These are phyloP conservation scores for Cyberlindnera euphorbiiphila DNA, from an alignment of 805 yeast species.

Conservation along the genomic window DNA sequence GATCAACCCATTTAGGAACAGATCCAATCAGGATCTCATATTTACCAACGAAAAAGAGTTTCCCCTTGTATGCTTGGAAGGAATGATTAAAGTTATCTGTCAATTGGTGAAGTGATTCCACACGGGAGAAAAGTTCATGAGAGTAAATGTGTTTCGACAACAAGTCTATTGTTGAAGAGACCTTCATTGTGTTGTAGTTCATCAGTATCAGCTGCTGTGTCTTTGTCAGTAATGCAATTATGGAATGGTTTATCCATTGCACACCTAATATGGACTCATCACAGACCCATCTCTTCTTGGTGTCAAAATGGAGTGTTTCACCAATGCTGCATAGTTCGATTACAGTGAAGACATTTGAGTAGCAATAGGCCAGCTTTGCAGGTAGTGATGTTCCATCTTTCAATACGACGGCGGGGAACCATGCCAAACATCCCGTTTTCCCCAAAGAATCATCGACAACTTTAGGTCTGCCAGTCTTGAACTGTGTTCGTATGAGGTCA, in stretches of 20 bases:
- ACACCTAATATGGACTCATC: slow-evolving; percentile 49
- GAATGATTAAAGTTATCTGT: slow-evolving; percentile 23
- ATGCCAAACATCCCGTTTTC: slow-evolving; percentile 45
- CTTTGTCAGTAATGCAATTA: slow-evolving; percentile 39
- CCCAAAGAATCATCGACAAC: slow-evolving; percentile 29
- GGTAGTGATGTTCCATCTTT: slow-evolving; percentile 26
- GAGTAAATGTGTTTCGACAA: slow-evolving; percentile 33
- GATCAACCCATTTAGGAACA: slow-evolving; percentile 62
- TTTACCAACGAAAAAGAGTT: slow-evolving; percentile 49
- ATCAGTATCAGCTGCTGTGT: slow-evolving; percentile 44
- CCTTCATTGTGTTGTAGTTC: slow-evolving; percentile 36
- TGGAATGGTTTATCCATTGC: slow-evolving; percentile 50
- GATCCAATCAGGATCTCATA: slow-evolving; percentile 55
- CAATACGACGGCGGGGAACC: slow-evolving; percentile 55
- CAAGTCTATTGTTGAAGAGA: slow-evolving; percentile 22
- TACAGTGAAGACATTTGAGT: slow-evolving; percentile 59
- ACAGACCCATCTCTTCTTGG: slow-evolving; percentile 39
- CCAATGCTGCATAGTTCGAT: slow-evolving; percentile 42
- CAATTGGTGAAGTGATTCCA: slow-evolving; percentile 11
- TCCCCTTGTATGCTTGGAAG: slow-evolving; percentile 38
- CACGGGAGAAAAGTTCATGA: slow-evolving; percentile 29
- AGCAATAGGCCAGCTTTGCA: slow-evolving; percentile 61
- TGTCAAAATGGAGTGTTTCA: slow-evolving; percentile 33
- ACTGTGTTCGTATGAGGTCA: slow-evolving; percentile 45
- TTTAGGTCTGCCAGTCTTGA: slow-evolving; percentile 48